These are phyloP conservation scores for Pichia thaimueangensis DNA, from an alignment of 805 yeast species.

Conservation along the genomic window DNA sequence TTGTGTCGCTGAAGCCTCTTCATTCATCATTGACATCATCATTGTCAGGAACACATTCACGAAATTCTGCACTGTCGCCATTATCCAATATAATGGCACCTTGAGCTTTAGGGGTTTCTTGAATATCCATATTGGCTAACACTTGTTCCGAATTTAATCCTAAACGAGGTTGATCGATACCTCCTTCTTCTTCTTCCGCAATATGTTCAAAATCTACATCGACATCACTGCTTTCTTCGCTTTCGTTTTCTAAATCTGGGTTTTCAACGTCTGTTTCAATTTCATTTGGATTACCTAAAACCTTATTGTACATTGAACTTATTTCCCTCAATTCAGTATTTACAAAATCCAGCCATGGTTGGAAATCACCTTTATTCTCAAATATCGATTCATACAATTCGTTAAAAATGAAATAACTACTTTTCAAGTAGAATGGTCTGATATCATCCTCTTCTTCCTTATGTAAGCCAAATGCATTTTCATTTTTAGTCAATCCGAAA, in stretches of 20 bases:
- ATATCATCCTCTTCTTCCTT: conserved; percentile 24
- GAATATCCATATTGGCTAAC: conserved; percentile 14
- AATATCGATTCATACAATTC: conserved; percentile 29
- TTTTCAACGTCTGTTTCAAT: conserved; percentile 10
- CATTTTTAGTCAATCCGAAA: conserved; percentile 29
- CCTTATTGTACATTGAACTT: conserved; percentile 51
- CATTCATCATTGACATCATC: conserved; percentile 2
- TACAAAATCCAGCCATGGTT: conserved; percentile 45
- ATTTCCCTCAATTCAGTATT: conserved; percentile 43
- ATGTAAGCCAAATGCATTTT: conserved; percentile 27
- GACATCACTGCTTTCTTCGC: neutral
- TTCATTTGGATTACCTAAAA: conserved; percentile 42
- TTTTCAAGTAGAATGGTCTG: conserved; percentile 26
- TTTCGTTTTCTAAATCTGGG: conserved; percentile 8
- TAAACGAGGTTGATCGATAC: conserved; percentile 5
- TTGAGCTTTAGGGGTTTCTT: conserved; percentile 18
- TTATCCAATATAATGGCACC: conserved; percentile 31
- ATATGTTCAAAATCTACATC: conserved; percentile 4
- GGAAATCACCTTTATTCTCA: conserved; percentile 16
- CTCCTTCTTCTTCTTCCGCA: conserved; percentile 4
- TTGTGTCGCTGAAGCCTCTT: no score
- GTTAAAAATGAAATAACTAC: conserved; percentile 28
- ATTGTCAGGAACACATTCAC: conserved; percentile 20
- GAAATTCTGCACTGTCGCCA: conserved; percentile 40
- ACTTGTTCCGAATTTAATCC: conserved; percentile 13